Conservation (phyloP, 305 asterid species). For the Rubia peregrina region DNA sequence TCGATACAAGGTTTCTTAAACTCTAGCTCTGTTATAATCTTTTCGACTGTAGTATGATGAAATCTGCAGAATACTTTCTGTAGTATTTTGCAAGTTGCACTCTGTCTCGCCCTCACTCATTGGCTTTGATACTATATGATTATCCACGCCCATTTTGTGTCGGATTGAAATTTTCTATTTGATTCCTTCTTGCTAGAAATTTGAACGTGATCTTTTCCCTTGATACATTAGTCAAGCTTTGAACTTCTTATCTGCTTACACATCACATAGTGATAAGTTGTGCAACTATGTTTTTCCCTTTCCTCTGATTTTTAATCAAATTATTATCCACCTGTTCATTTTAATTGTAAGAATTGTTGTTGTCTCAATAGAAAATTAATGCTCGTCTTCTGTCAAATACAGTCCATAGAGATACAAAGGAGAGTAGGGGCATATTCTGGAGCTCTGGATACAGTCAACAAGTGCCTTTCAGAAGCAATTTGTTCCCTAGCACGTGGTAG, state of each 20-base stretch:
- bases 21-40: neutral
- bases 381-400: slow-evolving; percentile 20
- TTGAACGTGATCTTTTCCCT: neutral
- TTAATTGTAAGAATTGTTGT: neutral
- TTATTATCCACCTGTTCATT: neutral
- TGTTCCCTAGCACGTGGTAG: slow-evolving; percentile 83
- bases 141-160: neutral
- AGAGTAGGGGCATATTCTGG: slow-evolving; percentile 90
- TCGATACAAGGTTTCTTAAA: neutral
- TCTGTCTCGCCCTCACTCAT: neutral
- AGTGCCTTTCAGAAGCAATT: slow-evolving; percentile 88
- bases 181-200: neutral
- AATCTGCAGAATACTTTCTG: neutral
- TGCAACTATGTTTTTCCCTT: neutral
- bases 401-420: slow-evolving; percentile 87
- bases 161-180: neutral
- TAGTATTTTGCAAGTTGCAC: neutral
- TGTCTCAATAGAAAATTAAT: neutral
- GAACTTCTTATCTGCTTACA: neutral
- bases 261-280: neutral
- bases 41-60: neutral
- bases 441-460: slow-evolving; percentile 78
- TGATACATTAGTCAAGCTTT: neutral
- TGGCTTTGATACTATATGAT: neutral
- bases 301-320: neutral